Conservation (phyloP, 306 rosid genomes). For the Rubus parviflorus region DNA sequence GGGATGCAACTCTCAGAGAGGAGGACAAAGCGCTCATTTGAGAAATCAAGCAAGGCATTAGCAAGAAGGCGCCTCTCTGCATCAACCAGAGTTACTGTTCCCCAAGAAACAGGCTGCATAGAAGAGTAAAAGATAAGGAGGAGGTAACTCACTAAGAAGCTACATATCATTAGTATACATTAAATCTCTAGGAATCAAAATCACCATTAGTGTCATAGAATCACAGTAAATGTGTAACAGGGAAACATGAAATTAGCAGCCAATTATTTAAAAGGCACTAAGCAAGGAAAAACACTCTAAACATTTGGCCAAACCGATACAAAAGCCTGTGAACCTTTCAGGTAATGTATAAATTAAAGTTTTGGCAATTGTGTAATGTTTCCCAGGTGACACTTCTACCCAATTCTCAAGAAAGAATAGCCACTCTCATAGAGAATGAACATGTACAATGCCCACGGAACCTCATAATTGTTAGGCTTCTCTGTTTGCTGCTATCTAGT, state of each 20-base stretch:
- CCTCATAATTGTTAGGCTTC: not conserved
- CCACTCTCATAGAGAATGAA: not conserved
- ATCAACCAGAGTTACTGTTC: conserved; percentile 65
- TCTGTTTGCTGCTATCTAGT: not conserved
- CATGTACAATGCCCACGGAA: not conserved
- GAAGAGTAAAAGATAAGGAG: not conserved
- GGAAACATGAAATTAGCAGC: not conserved
- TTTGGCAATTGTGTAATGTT: not conserved
- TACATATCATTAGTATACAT: not conserved
- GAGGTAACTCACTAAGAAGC: not conserved
- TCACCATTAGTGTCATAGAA: not conserved
- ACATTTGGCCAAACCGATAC: too few species aligned
- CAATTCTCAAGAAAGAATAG: not conserved
- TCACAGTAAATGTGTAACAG: not conserved
- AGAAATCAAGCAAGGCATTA: conserved; percentile 80
- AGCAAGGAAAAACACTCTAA: not conserved
- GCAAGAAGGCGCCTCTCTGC: conserved; percentile 95
- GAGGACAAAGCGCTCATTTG: conserved; percentile 86
- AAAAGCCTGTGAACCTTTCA: not conserved
- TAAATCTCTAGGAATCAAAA: not conserved
- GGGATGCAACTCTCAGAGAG: conserved; percentile 98
- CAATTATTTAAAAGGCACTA: not conserved
- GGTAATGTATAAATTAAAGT: not conserved
- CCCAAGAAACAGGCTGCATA: conserved; percentile 82
- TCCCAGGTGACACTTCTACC: not conserved